Evolutionary conservation across 2,329 filamentous ascomycete species (phyloP).

Genomic region (Cercospora nicotianae): DNA sequence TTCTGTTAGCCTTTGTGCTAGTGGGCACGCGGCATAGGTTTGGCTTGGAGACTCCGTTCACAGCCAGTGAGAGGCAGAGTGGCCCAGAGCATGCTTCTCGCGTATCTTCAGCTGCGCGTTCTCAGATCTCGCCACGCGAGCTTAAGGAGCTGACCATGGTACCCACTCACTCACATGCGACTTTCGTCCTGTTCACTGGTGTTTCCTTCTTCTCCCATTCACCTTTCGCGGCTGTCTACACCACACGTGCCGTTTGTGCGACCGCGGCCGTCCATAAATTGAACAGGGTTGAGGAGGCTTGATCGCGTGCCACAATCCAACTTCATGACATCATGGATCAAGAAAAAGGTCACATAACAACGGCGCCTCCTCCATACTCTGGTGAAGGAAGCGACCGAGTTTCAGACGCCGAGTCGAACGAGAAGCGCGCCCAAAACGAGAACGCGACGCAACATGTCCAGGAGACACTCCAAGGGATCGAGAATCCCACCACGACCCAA

Average conservation of each 20-base stretch:
- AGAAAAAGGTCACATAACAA: conserved; percentile 3
- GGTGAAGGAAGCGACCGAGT: not conserved
- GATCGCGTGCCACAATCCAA: not conserved
- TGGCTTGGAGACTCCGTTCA: not conserved
- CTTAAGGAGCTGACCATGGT: conserved; percentile 1
- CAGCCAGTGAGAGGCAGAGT: not conserved
- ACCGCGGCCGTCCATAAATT: not conserved
- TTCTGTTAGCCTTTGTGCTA: not conserved
- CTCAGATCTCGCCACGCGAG: not conserved
- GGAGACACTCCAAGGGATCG: not conserved
- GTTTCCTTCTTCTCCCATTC: not conserved
- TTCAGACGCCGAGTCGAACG: conserved; percentile 1
- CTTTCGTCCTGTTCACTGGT: not conserved
- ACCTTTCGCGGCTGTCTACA: not conserved
- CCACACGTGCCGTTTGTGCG: not conserved
- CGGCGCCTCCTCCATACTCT: not conserved
- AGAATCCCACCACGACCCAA: conserved; percentile 10
- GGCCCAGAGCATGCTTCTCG: not conserved
- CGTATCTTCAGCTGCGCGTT: conserved; percentile 2
- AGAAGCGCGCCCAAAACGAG: not conserved
- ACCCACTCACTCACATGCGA: not conserved
- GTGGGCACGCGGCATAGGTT: not conserved
- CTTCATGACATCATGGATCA: conserved; percentile 5
- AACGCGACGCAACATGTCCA: conserved; percentile 1
- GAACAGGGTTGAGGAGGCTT: not conserved